Evolutionary conservation across 106 monocot species (phyloP).

Genomic region (Dendrobium nobile): DNA sequence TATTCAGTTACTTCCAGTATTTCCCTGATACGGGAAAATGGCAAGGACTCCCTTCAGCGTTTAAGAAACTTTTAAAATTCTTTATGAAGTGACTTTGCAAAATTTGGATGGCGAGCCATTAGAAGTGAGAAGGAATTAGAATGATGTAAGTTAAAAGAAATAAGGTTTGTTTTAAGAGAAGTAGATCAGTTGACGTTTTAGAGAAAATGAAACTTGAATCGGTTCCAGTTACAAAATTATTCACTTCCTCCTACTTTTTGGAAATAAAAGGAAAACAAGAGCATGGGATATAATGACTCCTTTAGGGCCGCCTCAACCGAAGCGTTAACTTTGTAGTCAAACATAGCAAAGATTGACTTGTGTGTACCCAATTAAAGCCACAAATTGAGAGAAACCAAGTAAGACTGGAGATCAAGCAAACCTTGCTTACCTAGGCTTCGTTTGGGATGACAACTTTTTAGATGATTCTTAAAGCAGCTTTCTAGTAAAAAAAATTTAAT

Average conservation of each 20-base stretch:
- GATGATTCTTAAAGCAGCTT: no score
- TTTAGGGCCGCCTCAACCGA: neutral
- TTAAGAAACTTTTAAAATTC: neutral
- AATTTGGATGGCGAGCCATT: neutral
- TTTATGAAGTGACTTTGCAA: neutral
- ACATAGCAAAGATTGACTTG: no score
- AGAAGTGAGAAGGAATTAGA: neutral
- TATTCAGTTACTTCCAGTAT: neutral
- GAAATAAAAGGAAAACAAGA: neutral
- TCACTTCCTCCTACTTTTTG: neutral
- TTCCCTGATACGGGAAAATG: neutral
- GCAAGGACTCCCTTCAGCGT: no score
- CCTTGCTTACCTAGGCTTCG: no score
- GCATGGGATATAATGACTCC: neutral
- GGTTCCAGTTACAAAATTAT: neutral
- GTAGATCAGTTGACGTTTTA: neutral
- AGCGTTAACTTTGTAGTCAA: no score
- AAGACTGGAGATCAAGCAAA: no score
- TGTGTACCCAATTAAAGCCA: no score
- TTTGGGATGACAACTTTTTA: no score
- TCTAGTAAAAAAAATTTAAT: no score
- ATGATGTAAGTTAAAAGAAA: neutral
- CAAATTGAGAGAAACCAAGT: no score
- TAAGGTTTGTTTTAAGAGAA: neutral
- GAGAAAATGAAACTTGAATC: neutral